phyloP scores from a whole-genome alignment of 768 basidiomycete species.

The Leccinum imitatum region DNA sequence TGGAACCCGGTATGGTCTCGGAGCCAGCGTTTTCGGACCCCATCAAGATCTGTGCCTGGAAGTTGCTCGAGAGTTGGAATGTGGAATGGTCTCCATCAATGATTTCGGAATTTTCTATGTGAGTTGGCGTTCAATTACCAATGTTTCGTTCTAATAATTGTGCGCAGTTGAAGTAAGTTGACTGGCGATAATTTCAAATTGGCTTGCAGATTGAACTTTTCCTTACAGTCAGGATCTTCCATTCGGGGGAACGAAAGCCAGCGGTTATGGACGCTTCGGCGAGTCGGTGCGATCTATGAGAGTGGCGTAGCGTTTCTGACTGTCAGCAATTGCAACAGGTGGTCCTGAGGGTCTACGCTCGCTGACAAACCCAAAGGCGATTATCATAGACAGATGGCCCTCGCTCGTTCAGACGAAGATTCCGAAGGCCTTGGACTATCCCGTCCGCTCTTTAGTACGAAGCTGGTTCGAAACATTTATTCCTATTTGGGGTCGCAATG shows the following conservation, averaged over 20 bases:
- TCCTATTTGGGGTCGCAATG: background rate
- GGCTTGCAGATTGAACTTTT: background rate
- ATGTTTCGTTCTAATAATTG: slow-evolving; percentile 15
- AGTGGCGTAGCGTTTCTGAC: slow-evolving; percentile 9
- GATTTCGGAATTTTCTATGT: slow-evolving; percentile 92
- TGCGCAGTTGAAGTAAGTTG: slow-evolving; percentile 62
- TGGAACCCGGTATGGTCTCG: slow-evolving; percentile 83
- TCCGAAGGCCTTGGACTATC: slow-evolving; percentile 84
- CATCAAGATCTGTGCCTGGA: slow-evolving; percentile 74
- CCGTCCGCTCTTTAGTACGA: slow-evolving; percentile 64
- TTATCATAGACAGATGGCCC: slow-evolving; percentile 86
- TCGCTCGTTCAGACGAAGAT: slow-evolving; percentile 81
- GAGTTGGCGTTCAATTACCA: slow-evolving; percentile 31
- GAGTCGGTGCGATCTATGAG: slow-evolving; percentile 20
- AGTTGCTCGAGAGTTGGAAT: slow-evolving; percentile 80
- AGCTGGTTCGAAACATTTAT: slow-evolving; percentile 61
- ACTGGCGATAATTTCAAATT: slow-evolving; percentile 8
- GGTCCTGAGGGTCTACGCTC: slow-evolving; percentile 92
- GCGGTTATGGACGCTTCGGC: slow-evolving; percentile 95
- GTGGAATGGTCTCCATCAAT: slow-evolving; percentile 97
- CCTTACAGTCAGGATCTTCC: slow-evolving; percentile 79
- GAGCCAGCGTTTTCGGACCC: slow-evolving; percentile 92
- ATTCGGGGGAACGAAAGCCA: slow-evolving; percentile 90
- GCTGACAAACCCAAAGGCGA: slow-evolving; percentile 85
- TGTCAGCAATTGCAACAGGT: slow-evolving; percentile 41